A percentile compares a stretch with the other conserved stretches of the same genome.
These are phyloP conservation scores for Globisporangium echinulatum DNA, from an alignment of 352 stramenopile species.

Conservation along the genomic window DNA sequence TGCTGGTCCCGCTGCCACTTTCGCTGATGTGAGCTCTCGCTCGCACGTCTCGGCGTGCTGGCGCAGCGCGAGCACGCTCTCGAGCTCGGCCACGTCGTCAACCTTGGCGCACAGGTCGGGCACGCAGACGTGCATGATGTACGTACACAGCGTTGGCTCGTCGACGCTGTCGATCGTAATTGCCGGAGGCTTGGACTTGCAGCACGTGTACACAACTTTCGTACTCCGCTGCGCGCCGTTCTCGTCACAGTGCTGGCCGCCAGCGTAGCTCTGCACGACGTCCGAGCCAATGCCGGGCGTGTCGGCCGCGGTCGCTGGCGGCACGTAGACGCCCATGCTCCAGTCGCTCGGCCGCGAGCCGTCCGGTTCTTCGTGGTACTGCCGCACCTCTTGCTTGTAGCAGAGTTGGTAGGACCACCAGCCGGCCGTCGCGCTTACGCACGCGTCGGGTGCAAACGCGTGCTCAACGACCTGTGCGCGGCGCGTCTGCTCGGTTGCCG, in stretches of 20 bases:
- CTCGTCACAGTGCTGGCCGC: constrained; percentile 79
- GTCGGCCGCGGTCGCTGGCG: constrained; percentile 20
- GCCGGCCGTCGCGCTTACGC: constrained; percentile 45
- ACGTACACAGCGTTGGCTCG: constrained; percentile 77
- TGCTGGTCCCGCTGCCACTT: too few species aligned
- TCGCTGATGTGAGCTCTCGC: constrained; percentile 29
- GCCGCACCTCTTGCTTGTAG: constrained; percentile 74
- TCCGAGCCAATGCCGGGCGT: constrained; percentile 23
- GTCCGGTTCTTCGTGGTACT: constrained; percentile 76
- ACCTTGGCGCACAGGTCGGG: constrained; percentile 53
- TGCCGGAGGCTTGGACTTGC: constrained; percentile 45
- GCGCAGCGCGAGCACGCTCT: constrained; percentile 18
- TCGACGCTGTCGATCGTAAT: constrained; percentile 66
- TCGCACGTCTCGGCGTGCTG: constrained; percentile 46
- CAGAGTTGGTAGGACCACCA: constrained; percentile 87
- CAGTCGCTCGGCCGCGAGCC: constrained; percentile 67
- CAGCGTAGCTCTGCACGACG: constrained; percentile 65
- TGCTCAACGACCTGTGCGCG: constrained; percentile 41
- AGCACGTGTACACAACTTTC: constrained; percentile 75
- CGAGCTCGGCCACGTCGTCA: constrained; percentile 14
- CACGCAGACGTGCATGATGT: constrained; percentile 77
- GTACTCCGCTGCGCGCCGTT: constrained; percentile 69
- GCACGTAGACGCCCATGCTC: constrained; percentile 73
- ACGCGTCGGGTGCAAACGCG: constrained; percentile 40
- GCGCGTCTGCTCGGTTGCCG: constrained; percentile 24